A percentile compares a stretch with the other conserved stretches of the same genome.
Evolutionary conservation across 2,329 filamentous ascomycete species (phyloP).

Genomic region (Endothia cerciana): DNA sequence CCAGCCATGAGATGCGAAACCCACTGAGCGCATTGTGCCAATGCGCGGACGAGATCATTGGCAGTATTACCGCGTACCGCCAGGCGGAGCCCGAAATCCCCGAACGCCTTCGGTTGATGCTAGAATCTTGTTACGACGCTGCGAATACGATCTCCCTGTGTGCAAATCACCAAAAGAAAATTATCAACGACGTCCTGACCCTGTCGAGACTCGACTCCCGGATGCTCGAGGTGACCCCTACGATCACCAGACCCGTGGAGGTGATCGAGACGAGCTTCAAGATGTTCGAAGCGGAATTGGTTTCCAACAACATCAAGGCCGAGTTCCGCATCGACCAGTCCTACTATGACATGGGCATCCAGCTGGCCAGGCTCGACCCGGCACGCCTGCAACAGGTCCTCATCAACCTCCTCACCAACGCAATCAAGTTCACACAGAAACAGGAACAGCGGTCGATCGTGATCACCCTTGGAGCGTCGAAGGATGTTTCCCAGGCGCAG

Average conservation of each 20-base stretch:
- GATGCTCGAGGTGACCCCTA: conserved; percentile 72
- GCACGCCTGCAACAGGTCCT: conserved; percentile 74
- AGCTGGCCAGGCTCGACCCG: conserved; percentile 77
- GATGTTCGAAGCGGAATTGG: conserved; percentile 79
- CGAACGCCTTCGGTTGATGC: conserved; percentile 51
- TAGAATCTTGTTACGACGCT: conserved; percentile 68
- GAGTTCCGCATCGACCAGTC: conserved; percentile 70
- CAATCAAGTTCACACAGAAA: conserved; percentile 67
- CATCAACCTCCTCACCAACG: conserved; percentile 75
- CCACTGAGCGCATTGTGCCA: conserved; percentile 75
- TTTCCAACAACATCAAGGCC: conserved; percentile 72
- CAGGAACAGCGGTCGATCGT: conserved; percentile 63
- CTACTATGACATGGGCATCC: conserved; percentile 65
- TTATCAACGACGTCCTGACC: conserved; percentile 76
- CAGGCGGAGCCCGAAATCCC: conserved; percentile 27
- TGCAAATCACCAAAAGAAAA: conserved; percentile 77
- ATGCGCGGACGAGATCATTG: conserved; percentile 73
- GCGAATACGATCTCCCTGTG: conserved; percentile 83
- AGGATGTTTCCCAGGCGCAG: conserved; percentile 48
- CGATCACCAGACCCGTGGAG: conserved; percentile 67
- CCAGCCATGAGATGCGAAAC: conserved; percentile 77
- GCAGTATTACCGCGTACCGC: conserved; percentile 51
- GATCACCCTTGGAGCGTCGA: conserved; percentile 68
- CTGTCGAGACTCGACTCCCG: conserved; percentile 78
- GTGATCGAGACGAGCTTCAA: conserved; percentile 71